Evolutionary conservation across 2,329 filamentous ascomycete genomes (phyloP).

Genomic region (Beauveria medogensis): DNA sequence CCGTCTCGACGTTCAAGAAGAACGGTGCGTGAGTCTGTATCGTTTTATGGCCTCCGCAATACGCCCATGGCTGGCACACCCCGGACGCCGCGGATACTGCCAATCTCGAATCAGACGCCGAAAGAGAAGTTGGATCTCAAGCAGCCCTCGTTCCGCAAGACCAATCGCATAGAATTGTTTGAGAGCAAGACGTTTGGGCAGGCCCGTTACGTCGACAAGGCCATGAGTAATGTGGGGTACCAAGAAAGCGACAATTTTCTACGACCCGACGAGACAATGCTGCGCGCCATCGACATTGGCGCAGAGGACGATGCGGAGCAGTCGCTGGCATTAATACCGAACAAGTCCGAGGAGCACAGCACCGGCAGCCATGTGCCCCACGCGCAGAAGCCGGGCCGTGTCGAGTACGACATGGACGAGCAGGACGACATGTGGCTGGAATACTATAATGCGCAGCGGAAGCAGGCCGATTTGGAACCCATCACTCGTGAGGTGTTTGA

Average conservation of each 20-base stretch:
- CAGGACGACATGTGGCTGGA: constrained; percentile 97
- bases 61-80: constrained; percentile 37
- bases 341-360: constrained; percentile 22
- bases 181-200: constrained; percentile 81
- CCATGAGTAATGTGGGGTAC: constrained; percentile 93
- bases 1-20: constrained; percentile 32
- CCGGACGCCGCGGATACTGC: constrained; percentile 57
- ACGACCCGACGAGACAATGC: constrained; percentile 64
- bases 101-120: constrained; percentile 70
- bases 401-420: constrained; percentile 99
- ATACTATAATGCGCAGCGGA: constrained; percentile 69
- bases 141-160: constrained; percentile 64
- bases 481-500: constrained; percentile 94
- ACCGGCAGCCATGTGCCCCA: constrained; percentile 14
- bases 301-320: constrained; percentile 52
- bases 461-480: constrained; percentile 63
- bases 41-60: constrained; percentile 44
- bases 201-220: constrained; percentile 87
- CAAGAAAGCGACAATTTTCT: constrained; percentile 89
- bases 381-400: constrained; percentile 55
- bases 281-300: constrained; percentile 53
- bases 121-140: constrained; percentile 75
- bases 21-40: constrained; percentile 41
- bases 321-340: constrained; percentile 17
- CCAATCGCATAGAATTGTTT: constrained; percentile 71